These are phyloP conservation scores for Rhynchospora pubera DNA, from an alignment of 176 grass and related monocot species.

Conservation along the genomic window DNA sequence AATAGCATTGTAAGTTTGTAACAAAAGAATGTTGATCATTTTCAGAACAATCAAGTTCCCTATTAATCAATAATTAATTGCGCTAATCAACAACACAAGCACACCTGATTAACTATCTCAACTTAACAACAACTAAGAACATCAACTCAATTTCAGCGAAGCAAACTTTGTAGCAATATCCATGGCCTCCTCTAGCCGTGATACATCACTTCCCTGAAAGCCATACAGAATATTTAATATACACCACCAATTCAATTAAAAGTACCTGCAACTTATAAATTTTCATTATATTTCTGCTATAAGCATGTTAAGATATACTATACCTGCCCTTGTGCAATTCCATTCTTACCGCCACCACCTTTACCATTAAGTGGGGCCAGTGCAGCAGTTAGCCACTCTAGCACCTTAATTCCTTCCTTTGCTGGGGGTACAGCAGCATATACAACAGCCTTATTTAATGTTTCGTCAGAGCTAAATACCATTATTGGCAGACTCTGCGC, in stretches of 20 bases:
- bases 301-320: neutral
- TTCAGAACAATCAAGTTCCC: conserved; percentile 3
- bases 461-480: conserved; percentile 71
- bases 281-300: neutral
- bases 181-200: conserved; percentile 62
- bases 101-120: neutral
- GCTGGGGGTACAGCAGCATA: conserved; percentile 61
- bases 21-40: neutral
- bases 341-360: conserved; percentile 86
- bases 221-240: neutral
- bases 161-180: conserved; percentile 62
- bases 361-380: conserved; percentile 74
- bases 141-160: conserved; percentile 57
- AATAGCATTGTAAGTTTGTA: neutral
- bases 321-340: conserved; percentile 81
- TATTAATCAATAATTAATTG: conserved; percentile 3
- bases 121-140: neutral
- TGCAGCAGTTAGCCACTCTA: conserved; percentile 84
- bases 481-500: conserved; percentile 61
- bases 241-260: neutral
- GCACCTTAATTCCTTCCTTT: conserved; percentile 44
- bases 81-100: neutral
- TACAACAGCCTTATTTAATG: conserved; percentile 71
- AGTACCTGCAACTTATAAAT: neutral
- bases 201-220: conserved; percentile 72